These are phyloP conservation scores for Fomitopsis pulvina DNA, from an alignment of 768 basidiomycete genomes.

Conservation along the genomic window DNA sequence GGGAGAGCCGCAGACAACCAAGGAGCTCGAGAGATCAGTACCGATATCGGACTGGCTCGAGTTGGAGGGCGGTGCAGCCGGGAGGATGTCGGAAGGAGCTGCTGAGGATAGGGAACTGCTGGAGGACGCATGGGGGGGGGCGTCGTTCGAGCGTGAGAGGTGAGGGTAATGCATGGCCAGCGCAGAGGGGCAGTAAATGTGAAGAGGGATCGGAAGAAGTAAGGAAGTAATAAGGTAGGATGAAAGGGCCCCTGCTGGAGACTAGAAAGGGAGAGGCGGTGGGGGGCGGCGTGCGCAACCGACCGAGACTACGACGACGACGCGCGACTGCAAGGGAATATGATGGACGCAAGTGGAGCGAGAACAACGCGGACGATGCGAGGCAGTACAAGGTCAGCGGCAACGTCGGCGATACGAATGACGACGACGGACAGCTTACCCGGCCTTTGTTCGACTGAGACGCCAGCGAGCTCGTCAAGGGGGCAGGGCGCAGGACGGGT, in stretches of 20 bases:
- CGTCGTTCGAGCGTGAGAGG: slow-evolving; percentile 7
- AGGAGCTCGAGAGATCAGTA: slow-evolving; percentile 35
- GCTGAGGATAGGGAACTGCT: slow-evolving; percentile 35
- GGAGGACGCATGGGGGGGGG: slow-evolving; percentile 30
- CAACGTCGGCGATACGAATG: not conserved
- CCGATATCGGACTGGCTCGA: slow-evolving; percentile 35
- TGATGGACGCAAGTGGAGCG: slow-evolving; percentile 13
- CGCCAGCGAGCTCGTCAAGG: not conserved
- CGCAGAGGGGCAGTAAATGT: not conserved
- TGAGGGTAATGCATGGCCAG: slow-evolving; percentile 8
- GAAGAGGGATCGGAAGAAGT: slow-evolving; percentile 9
- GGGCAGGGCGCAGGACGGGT: not conserved
- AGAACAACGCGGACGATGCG: slow-evolving; percentile 18
- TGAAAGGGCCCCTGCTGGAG: not conserved
- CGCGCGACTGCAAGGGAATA: not conserved
- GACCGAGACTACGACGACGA: not conserved
- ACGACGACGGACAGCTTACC: not conserved
- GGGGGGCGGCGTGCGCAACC: not conserved
- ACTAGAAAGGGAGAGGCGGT: not conserved
- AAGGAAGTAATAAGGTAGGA: slow-evolving; percentile 14
- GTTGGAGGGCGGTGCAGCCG: slow-evolving; percentile 26
- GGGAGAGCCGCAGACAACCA: slow-evolving; percentile 22
- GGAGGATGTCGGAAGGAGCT: slow-evolving; percentile 34
- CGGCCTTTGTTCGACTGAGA: not conserved
- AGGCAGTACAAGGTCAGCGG: slow-evolving; percentile 9